A percentile compares a stretch with the other conserved stretches of the same genome.
Conservation (phyloP, 1,284 basidiomycete genomes). For the Pascua guehoae region DNA sequence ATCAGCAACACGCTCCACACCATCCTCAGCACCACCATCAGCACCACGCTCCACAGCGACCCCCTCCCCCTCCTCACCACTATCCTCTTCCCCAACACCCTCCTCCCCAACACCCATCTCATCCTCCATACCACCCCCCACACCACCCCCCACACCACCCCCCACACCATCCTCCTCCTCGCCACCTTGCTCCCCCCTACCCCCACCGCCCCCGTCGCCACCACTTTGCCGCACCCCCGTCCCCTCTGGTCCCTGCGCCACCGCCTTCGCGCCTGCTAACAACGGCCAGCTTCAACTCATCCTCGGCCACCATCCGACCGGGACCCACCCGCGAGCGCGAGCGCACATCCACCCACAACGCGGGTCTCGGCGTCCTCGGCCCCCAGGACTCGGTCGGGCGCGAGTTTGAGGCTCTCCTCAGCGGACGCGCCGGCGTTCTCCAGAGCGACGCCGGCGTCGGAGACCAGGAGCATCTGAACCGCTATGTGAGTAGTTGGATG, state of each 20-base stretch:
- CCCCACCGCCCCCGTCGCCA: too few species aligned
- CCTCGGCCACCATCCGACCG: conserved; percentile 23
- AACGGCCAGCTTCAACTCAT: conserved; percentile 28
- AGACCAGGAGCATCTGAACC: conserved; percentile 1
- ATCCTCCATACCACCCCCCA: not conserved
- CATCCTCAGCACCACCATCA: not conserved
- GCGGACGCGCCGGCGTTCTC: conserved; percentile 14
- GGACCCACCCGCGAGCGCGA: conserved; percentile 11
- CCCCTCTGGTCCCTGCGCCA: not conserved
- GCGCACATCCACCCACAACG: conserved; percentile 7
- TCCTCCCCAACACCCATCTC: not conserved
- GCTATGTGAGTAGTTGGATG: conserved; percentile 5
- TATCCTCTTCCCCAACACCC: not conserved
- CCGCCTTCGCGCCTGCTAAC: not conserved
- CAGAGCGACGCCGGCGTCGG: conserved; percentile 14
- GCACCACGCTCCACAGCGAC: not conserved
- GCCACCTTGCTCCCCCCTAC: not conserved
- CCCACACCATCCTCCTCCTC: too few species aligned
- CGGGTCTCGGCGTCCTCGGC: conserved; percentile 5
- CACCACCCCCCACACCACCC: not conserved
- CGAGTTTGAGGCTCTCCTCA: conserved; percentile 14
- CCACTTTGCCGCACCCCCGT: not conserved
- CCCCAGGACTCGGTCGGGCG: conserved; percentile 18
- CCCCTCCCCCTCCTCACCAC: not conserved
- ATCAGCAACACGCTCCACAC: not conserved